Base-by-base conservation (phyloP, 2,329 filamentous ascomycete species). In the Aspergillus oerlinghausenensis region DNA sequence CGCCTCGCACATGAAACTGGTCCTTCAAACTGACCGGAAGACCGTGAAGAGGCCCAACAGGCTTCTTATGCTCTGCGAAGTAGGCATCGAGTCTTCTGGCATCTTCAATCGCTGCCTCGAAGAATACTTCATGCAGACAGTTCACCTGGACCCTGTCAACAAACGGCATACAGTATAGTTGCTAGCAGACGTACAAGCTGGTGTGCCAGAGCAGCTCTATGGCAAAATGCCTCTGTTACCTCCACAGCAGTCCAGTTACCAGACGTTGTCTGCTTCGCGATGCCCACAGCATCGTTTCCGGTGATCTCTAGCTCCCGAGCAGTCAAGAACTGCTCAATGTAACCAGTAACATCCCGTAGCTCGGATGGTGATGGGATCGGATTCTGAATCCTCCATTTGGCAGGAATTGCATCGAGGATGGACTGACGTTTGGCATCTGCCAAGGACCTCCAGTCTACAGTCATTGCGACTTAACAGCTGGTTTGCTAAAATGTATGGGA, bases 31-130 rank as follows among this genome's bases (percentile, higher is more conserved):
- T 85, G 29, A 87, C 71, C 2, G 85, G 85, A 1, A 88, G 73
- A 4, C 85, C 85, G 63, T 88, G 85, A 0, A 88, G 75, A 1
- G 84, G 84, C 0, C 85, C 86, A 1, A 82, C 66, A 0, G 82
- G 75, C 55, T 67, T 70, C 9, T 73, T 73, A 58, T 79, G 69
- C 19, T 73, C 60, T 9, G 68, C 67, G 29, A 74, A 76, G 57
- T 81, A 77, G 1, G 71, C 70, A 57, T 85, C 82, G 0, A 84
- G 75, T 11, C 69, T 65, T 48, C 73, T 73, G 1, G 82, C 82
- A 8, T 77, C 74, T 49, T 75, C 62, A 1, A 85, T 58, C 1
- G 83, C 83, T 3, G 77, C 70, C 9, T 80, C 77, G 63, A 84
- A 82, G 60, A 82, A 80, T 21, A 81, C 77, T 59, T 85, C 82